These are phyloP conservation scores for Citrus sinensis DNA, from an alignment of 345 rosid genomes.

Conservation along the genomic window DVS_A1.0 CM039161.1:18996001-18996500, in stretches of 20 bases:
- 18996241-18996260: slow-evolving; percentile 56
- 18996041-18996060: slow-evolving; percentile 70
- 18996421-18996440: slow-evolving; percentile 60
- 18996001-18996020: slow-evolving; percentile 54
- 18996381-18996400: slow-evolving; percentile 69
- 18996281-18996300: slow-evolving; percentile 43
- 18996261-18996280: slow-evolving; percentile 56
- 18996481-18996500: slow-evolving; percentile 42
- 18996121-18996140: slow-evolving; percentile 45
- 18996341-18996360: slow-evolving; percentile 46
- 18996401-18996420: slow-evolving; percentile 82
- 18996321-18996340: slow-evolving; percentile 47
- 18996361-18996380: slow-evolving; percentile 55
- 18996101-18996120: slow-evolving; percentile 36
- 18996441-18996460: slow-evolving; percentile 53
- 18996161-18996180: slow-evolving; percentile 78
- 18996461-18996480: slow-evolving; percentile 39
- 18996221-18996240: slow-evolving; percentile 45
- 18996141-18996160: slow-evolving; percentile 36
- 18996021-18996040: slow-evolving; percentile 80
- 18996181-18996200: slow-evolving; percentile 63
- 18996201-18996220: slow-evolving; percentile 51
- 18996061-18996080: slow-evolving; percentile 75
- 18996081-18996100: slow-evolving; percentile 50
- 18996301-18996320: slow-evolving; percentile 53